Evolutionary conservation across 2,329 filamentous ascomycete genomes (phyloP).

Genomic region (Furcasterigmium sp.): DNA sequence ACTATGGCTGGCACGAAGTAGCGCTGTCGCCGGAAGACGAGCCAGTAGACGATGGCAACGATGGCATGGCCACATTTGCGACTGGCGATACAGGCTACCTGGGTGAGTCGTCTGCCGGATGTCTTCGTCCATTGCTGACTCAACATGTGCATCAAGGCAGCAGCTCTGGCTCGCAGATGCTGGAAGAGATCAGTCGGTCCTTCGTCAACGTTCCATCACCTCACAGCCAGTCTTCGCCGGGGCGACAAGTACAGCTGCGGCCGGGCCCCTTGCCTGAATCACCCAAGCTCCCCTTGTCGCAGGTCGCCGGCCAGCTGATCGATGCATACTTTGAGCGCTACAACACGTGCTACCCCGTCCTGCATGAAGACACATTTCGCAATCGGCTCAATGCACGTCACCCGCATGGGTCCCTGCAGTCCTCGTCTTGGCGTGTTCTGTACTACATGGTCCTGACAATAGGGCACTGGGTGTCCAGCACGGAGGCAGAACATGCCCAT

Average conservation of each 20-base stretch:
- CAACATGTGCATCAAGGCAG: constrained; percentile 10
- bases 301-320: constrained; percentile 20
- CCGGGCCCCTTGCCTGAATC: not conserved
- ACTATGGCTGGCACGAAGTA: constrained; percentile 16
- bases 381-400: constrained; percentile 18
- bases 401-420: constrained; percentile 2
- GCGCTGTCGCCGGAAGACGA: constrained; percentile 6
- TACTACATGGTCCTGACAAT: constrained; percentile 28
- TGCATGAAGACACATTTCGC: constrained; percentile 41
- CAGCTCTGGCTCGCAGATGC: constrained; percentile 19
- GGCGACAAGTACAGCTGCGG: not conserved
- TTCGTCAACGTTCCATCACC: not conserved
- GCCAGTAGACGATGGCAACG: constrained; percentile 9
- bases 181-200: constrained; percentile 14
- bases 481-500: constrained; percentile 6
- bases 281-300: constrained; percentile 6
- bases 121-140: not conserved
- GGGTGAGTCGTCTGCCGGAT: constrained; percentile 6
- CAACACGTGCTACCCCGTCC: constrained; percentile 38
- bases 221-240: not conserved
- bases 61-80: constrained; percentile 19
- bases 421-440: constrained; percentile 13
- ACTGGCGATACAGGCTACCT: constrained; percentile 18
- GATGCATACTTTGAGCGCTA: constrained; percentile 38
- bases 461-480: constrained; percentile 26